Evolutionary conservation across 805 yeast species (phyloP).

Genomic region (Yarrowia sp.): DNA sequence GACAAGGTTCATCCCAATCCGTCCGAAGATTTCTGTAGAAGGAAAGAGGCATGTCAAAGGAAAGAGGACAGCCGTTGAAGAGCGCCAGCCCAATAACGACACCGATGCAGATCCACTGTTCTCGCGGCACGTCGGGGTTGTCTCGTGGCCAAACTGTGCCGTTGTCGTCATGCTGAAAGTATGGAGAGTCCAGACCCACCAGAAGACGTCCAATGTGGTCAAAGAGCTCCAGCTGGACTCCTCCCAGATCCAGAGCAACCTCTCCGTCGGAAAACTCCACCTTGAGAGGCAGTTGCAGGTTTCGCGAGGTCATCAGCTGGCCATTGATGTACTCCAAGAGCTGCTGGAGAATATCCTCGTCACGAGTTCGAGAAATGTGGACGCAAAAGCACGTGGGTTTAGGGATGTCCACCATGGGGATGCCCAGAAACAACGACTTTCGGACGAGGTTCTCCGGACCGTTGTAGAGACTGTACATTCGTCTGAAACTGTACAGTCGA

Average conservation of each 20-base stretch:
- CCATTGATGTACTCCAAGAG: background rate
- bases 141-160: background rate
- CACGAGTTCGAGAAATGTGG: slow-evolving; percentile 5
- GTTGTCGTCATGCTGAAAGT: slow-evolving; percentile 21
- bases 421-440: background rate
- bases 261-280: slow-evolving; percentile 34
- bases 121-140: background rate
- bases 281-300: slow-evolving; percentile 31
- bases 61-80: slow-evolving; percentile 35
- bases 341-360: slow-evolving; percentile 4
- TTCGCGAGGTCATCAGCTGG: background rate
- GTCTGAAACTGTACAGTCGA: background rate
- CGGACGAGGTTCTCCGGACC: background rate
- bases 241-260: slow-evolving; percentile 37
- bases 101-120: slow-evolving; percentile 25
- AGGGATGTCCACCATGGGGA: background rate
- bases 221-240: slow-evolving; percentile 36
- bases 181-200: slow-evolving; percentile 26
- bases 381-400: slow-evolving; percentile 10
- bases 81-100: slow-evolving; percentile 34
- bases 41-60: slow-evolving; percentile 32
- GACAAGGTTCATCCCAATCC: background rate
- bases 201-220: slow-evolving; percentile 31
- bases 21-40: slow-evolving; percentile 28
- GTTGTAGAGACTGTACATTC: background rate